Evolutionary conservation across 83 land plant species (phyloP).

Genomic region (Isoetes engelmannii): DNA sequence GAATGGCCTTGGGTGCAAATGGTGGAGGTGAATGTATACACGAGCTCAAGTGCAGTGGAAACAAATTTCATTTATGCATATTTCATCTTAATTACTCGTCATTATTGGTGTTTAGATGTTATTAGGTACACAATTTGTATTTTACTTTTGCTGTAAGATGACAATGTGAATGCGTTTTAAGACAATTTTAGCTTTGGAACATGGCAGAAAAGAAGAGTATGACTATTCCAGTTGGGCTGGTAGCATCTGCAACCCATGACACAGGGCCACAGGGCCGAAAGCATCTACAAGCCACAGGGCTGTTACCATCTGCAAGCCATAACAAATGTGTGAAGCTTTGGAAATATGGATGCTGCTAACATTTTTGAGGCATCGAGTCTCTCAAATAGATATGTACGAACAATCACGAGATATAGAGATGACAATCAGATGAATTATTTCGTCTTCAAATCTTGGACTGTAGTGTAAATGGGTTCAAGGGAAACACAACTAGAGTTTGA

Average conservation of each 20-base stretch:
- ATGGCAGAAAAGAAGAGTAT: slow-evolving; percentile 78
- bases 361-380: too few relatives aligned
- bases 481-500: too few relatives aligned
- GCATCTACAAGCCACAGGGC: slow-evolving; percentile 59
- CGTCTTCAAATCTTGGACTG: too few relatives aligned
- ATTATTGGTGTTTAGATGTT: slow-evolving; percentile 17
- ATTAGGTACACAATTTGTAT: slow-evolving; percentile 14
- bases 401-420: too few relatives aligned
- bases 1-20: slow-evolving; percentile 14
- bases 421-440: too few relatives aligned
- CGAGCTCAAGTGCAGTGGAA: slow-evolving; percentile 14
- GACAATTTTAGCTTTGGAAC: too few relatives aligned
- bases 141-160: not conserved
- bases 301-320: slow-evolving; percentile 91
- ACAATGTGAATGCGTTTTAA: too few relatives aligned
- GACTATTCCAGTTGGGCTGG: slow-evolving; percentile 71
- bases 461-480: too few relatives aligned
- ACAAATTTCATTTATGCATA: slow-evolving; percentile 18
- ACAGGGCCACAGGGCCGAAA: too few relatives aligned
- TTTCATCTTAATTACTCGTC: slow-evolving; percentile 16
- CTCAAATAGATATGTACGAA: too few relatives aligned
- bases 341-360: slow-evolving; percentile 34
- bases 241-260: too few relatives aligned
- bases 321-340: slow-evolving; percentile 83
- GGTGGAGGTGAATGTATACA: slow-evolving; percentile 32